Percentiles rank a stretch among this genome's conserved stretches.
These are phyloP conservation scores for Aspergillus indologenus DNA, from an alignment of 495 filamentous ascomycete species.

Conservation along the genomic window DNA sequence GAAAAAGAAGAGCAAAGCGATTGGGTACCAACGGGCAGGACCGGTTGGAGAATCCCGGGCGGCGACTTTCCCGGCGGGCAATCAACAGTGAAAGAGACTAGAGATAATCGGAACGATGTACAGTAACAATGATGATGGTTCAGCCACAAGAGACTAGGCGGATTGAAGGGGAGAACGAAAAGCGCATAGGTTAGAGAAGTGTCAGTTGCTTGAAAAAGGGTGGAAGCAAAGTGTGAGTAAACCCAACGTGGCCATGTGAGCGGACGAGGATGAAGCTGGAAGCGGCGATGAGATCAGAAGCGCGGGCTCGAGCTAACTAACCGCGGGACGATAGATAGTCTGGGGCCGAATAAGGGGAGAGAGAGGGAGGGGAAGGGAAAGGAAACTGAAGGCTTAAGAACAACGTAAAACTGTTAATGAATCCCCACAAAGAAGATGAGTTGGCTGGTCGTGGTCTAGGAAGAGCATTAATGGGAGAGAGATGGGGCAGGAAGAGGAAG, in stretches of 20 bases:
- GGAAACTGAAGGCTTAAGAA: slow-evolving; percentile 7
- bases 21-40: slow-evolving; percentile 7
- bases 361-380: slow-evolving; percentile 14
- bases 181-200: slow-evolving; percentile 9
- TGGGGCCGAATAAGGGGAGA: slow-evolving; percentile 9
- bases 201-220: slow-evolving; percentile 14
- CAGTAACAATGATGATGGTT: slow-evolving; percentile 1
- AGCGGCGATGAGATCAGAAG: slow-evolving; percentile 28
- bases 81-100: slow-evolving; percentile 11
- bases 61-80: slow-evolving; percentile 14
- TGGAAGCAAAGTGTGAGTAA: slow-evolving; percentile 10
- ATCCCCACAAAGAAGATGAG: neutral
- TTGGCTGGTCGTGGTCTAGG: neutral
- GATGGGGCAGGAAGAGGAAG: neutral
- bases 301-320: slow-evolving; percentile 17
- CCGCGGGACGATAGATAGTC: slow-evolving; percentile 16
- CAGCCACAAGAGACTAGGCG: neutral
- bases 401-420: neutral
- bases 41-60: slow-evolving; percentile 16
- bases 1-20: neutral
- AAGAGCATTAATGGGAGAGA: neutral
- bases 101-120: neutral
- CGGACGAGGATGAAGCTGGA: slow-evolving; percentile 20
- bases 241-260: slow-evolving; percentile 28
- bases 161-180: neutral